Conservation (phyloP, 2,329 filamentous ascomycete species). For the Fusarium nygamai region DNA sequence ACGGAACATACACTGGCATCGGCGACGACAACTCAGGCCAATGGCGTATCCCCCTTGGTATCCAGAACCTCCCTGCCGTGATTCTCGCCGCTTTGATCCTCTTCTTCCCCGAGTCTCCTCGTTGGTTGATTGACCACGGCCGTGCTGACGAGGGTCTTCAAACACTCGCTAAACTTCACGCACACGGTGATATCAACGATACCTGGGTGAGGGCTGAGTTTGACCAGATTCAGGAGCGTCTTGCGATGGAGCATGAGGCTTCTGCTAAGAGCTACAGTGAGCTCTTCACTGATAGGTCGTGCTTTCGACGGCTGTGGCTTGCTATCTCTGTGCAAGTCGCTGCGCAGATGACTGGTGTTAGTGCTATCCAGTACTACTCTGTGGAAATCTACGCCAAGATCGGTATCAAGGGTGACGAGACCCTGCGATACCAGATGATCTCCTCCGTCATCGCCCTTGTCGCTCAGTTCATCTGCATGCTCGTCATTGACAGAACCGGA, state of each 20-base stretch:
- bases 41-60: constrained; percentile 34
- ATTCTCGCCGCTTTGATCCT: constrained; percentile 33
- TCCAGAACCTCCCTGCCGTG: constrained; percentile 26
- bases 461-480: constrained; percentile 61
- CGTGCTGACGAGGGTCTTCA: constrained; percentile 68
- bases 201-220: constrained; percentile 77
- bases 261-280: constrained; percentile 73
- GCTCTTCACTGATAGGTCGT: constrained; percentile 68
- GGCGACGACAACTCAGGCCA: constrained; percentile 11
- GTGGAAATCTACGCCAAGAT: constrained; percentile 64
- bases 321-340: constrained; percentile 74
- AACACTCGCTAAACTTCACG: constrained; percentile 74
- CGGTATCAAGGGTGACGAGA: constrained; percentile 60
- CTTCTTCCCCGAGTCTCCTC: constrained; percentile 36
- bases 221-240: constrained; percentile 72
- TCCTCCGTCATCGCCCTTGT: constrained; percentile 65
- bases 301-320: constrained; percentile 75
- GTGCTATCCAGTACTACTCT: constrained; percentile 78
- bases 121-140: constrained; percentile 71
- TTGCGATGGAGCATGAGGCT: constrained; percentile 72
- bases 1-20: constrained; percentile 13
- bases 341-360: constrained; percentile 79
- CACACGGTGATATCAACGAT: constrained; percentile 72
- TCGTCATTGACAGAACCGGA: constrained; percentile 74
- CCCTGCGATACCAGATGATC: constrained; percentile 79